phyloP scores from a whole-genome alignment of 495 filamentous ascomycete species.

The Polyplosphaeria fusca region DNA sequence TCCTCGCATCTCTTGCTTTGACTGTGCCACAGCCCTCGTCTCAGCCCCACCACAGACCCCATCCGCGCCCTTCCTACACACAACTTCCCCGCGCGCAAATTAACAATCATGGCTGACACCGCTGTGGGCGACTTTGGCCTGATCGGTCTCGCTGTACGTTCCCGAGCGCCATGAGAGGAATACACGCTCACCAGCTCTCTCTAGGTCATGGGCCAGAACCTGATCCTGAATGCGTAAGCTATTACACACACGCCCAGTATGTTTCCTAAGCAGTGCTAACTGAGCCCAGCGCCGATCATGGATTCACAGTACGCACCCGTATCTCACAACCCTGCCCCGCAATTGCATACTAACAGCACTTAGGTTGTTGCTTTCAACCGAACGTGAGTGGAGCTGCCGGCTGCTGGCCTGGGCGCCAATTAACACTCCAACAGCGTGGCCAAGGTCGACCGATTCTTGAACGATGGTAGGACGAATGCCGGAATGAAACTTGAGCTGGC shows the following conservation, averaged over 20 bases:
- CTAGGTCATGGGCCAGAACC: constrained; percentile 89
- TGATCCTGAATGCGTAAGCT: constrained; percentile 87
- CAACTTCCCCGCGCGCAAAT: constrained; percentile 3
- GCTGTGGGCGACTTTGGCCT: constrained; percentile 94
- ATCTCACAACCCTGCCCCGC: background rate
- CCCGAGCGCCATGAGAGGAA: background rate
- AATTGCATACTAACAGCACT: constrained; percentile 7
- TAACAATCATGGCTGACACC: constrained; percentile 33
- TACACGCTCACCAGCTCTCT: constrained; percentile 6
- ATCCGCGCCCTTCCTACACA: constrained; percentile 9
- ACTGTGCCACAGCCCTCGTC: background rate
- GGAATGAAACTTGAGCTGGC: background rate
- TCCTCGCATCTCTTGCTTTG: background rate
- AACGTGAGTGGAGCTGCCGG: constrained; percentile 50
- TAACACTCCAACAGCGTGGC: constrained; percentile 50
- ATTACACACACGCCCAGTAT: constrained; percentile 1
- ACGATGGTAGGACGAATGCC: constrained; percentile 59
- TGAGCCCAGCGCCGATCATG: constrained; percentile 29
- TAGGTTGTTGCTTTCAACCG: constrained; percentile 89
- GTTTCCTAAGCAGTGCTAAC: constrained; percentile 21
- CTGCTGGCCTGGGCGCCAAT: background rate
- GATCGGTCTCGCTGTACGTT: constrained; percentile 80
- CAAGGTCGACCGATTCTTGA: constrained; percentile 95
- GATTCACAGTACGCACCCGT: constrained; percentile 62
- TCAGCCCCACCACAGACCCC: constrained; percentile 2